These are phyloP conservation scores for Wickerhamomyces ciferrii DNA, from an alignment of 805 yeast species.

Conservation along the genomic window DNA sequence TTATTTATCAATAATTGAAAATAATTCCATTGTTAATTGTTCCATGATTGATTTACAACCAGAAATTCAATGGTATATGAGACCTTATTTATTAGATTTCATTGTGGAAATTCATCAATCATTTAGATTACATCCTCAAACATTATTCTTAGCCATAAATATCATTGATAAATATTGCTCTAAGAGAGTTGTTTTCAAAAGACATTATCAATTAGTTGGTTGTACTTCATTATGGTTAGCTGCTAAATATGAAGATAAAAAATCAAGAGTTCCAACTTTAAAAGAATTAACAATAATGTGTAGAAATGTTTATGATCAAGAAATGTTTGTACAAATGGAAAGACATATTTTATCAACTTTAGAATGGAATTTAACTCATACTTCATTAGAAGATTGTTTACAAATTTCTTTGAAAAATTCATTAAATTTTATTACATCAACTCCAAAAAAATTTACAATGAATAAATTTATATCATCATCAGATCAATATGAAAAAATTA, in stretches of 20 bases:
- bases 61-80: constrained; percentile 72
- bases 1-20: constrained; percentile 35
- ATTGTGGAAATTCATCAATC: constrained; percentile 62
- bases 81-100: constrained; percentile 76
- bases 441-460: constrained; percentile 14
- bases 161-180: constrained; percentile 84
- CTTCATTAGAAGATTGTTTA: constrained; percentile 23
- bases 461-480: constrained; percentile 7
- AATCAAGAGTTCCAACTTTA: constrained; percentile 60
- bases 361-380: constrained; percentile 46
- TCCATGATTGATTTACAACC: constrained; percentile 81
- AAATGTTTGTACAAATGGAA: constrained; percentile 75
- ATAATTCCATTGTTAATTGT: constrained; percentile 21
- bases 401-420: constrained; percentile 15
- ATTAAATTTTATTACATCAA: constrained; percentile 7
- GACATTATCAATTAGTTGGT: constrained; percentile 80
- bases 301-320: constrained; percentile 55
- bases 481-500: constrained; percentile 5
- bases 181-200: constrained; percentile 68
- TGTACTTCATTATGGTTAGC: constrained; percentile 89
- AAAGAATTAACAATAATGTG: constrained; percentile 62
- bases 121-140: constrained; percentile 58
- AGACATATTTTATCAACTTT: constrained; percentile 65
- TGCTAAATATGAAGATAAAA: constrained; percentile 66
- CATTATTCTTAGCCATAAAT: constrained; percentile 58